A percentile compares a stretch with the other conserved stretches of the same genome.
These are phyloP conservation scores for Conoideocrella luteorostrata DNA, from an alignment of 2,329 filamentous ascomycete species.

Conservation along the genomic window DNA sequence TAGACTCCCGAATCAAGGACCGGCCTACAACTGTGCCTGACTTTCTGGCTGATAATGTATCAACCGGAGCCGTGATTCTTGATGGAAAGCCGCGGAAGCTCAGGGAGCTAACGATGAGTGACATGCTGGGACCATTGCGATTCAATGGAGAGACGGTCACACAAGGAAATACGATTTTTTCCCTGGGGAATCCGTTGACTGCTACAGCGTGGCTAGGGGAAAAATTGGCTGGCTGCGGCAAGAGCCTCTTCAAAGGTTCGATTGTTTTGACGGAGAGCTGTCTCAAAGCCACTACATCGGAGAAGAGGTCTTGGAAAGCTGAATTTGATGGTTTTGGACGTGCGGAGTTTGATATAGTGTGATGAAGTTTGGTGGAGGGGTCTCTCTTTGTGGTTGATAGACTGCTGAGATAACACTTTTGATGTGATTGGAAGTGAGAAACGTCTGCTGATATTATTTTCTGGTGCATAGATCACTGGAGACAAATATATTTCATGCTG, in stretches of 20 bases:
- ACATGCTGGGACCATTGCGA: neutral
- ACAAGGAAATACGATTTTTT: neutral
- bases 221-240: neutral
- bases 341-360: neutral
- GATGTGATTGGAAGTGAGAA: too few relatives aligned
- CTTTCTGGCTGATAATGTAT: neutral
- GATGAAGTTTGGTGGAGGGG: slow-evolving; percentile 9
- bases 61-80: neutral
- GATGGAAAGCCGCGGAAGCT: neutral
- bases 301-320: neutral
- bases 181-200: neutral
- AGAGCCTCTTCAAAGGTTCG: neutral
- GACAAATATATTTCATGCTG: too few relatives aligned
- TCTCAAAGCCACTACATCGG: neutral
- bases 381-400: too few relatives aligned
- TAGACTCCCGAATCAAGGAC: neutral
- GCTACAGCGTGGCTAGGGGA: neutral
- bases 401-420: too few relatives aligned
- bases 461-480: too few relatives aligned
- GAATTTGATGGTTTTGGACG: neutral
- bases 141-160: neutral
- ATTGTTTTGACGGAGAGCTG: neutral
- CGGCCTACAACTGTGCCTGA: neutral
- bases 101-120: neutral
- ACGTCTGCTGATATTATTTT: too few relatives aligned